These are phyloP conservation scores for Loxodes magnus DNA, from an alignment of 73 alveolate species.

Conservation along the genomic window DNA sequence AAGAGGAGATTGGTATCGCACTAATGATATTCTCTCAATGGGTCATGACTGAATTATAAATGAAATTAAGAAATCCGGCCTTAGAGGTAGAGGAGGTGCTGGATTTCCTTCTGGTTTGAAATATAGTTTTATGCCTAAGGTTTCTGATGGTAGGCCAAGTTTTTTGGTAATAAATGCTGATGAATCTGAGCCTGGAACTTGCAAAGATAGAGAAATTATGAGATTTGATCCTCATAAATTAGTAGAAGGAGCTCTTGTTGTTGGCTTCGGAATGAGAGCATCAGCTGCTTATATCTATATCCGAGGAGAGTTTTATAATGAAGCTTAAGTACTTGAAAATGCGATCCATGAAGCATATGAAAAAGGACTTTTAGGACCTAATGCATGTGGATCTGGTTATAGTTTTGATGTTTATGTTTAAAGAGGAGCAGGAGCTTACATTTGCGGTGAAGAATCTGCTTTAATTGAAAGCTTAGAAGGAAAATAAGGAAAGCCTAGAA, in stretches of 20 bases:
- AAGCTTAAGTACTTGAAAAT: slow-evolving; percentile 36
- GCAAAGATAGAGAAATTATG: slow-evolving; percentile 59
- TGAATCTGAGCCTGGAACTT: slow-evolving; percentile 73
- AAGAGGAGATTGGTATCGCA: slow-evolving; percentile 80
- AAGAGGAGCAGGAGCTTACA: slow-evolving; percentile 84
- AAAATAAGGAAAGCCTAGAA: slow-evolving; percentile 77
- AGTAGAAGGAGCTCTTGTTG: slow-evolving; percentile 51
- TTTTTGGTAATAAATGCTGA: slow-evolving; percentile 56
- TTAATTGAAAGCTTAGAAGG: slow-evolving; percentile 78
- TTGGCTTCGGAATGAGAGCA: slow-evolving; percentile 57
- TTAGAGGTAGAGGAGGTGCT: slow-evolving; percentile 88
- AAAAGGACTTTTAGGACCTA: slow-evolving; percentile 47
- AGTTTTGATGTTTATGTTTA: slow-evolving; percentile 48
- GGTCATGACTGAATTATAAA: slow-evolving; percentile 83
- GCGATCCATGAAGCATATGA: slow-evolving; percentile 64
- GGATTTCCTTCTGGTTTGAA: slow-evolving; percentile 83
- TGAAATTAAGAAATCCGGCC: slow-evolving; percentile 72
- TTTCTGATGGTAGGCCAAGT: slow-evolving; percentile 72
- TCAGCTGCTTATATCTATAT: slow-evolving; percentile 57
- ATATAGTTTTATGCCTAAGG: slow-evolving; percentile 81
- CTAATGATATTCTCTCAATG: slow-evolving; percentile 64
- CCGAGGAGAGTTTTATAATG: slow-evolving; percentile 64
- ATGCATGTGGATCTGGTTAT: slow-evolving; percentile 63
- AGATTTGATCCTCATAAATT: slow-evolving; percentile 54
- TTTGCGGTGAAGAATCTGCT: slow-evolving; percentile 84